phyloP scores from a whole-genome alignment of 163 green algal species.

The Chloromonas sp. region DNA sequence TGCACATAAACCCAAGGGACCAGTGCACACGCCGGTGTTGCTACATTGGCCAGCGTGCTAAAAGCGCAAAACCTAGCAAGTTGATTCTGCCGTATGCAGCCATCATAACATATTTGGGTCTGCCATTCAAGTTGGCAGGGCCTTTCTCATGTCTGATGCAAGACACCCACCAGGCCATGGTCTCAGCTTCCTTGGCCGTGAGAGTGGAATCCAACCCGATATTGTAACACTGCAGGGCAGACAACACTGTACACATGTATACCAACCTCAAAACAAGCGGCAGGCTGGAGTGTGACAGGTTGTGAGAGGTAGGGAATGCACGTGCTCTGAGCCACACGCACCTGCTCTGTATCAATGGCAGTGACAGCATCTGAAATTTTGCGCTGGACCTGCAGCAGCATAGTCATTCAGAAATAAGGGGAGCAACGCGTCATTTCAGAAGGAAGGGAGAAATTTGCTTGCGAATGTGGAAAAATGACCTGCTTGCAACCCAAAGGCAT shows the following conservation, averaged over 20 bases:
- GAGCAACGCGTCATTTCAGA: not conserved
- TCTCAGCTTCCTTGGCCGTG: slow-evolving; percentile 61
- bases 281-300: not conserved
- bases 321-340: not conserved
- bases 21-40: too few species aligned
- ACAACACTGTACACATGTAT: not conserved
- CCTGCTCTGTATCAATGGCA: slow-evolving; percentile 57
- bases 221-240: slow-evolving; percentile 82
- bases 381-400: slow-evolving; percentile 35
- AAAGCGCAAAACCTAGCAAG: too few species aligned
- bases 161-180: slow-evolving; percentile 68
- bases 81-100: too few species aligned
- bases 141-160: too few species aligned
- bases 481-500: too few species aligned
- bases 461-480: too few species aligned
- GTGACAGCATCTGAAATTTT: slow-evolving; percentile 58
- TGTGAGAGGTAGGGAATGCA: not conserved
- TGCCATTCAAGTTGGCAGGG: too few species aligned
- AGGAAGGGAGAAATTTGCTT: not conserved
- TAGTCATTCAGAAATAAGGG: not conserved
- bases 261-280: not conserved
- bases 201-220: slow-evolving; percentile 64
- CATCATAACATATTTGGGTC: too few species aligned
- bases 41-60: too few species aligned
- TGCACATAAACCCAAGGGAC: too few species aligned